A percentile compares a stretch with the other conserved stretches of the same genome.
phyloP scores from a whole-genome alignment of 2,329 filamentous ascomycete genomes.

The Xylariales sp. region DNA sequence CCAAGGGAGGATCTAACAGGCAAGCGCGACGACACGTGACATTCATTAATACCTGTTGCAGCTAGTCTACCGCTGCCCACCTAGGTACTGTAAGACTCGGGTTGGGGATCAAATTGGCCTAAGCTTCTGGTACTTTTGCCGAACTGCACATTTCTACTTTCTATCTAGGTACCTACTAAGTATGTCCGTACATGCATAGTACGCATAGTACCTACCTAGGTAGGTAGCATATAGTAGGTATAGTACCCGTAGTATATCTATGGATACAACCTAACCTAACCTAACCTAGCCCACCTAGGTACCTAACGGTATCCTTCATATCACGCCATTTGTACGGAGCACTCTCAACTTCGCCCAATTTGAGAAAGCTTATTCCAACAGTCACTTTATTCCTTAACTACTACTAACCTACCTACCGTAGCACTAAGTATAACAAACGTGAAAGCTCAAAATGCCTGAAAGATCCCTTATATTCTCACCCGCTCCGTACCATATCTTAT shows the following conservation, averaged over 20 bases:
- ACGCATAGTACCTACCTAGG: too few relatives aligned
- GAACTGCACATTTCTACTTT: too few relatives aligned
- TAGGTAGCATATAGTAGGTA: too few relatives aligned
- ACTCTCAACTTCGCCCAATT: constrained; percentile 35
- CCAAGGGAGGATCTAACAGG: constrained; percentile 33
- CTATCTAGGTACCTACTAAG: background rate
- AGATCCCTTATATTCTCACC: constrained; percentile 68
- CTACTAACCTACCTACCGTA: background rate
- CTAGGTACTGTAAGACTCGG: background rate
- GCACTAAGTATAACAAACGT: background rate
- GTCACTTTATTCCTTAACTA: background rate
- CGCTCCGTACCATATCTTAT: constrained; percentile 76
- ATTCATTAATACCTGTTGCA: constrained; percentile 1
- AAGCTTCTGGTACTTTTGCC: constrained; percentile 33
- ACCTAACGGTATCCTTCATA: constrained; percentile 14
- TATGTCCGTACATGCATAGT: background rate
- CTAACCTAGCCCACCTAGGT: background rate
- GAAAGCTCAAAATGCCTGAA: constrained; percentile 56
- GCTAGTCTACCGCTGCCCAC: background rate
- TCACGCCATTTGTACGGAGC: constrained; percentile 5
- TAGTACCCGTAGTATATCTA: too few relatives aligned
- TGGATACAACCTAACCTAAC: background rate
- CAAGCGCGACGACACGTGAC: constrained; percentile 48
- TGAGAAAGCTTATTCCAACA: constrained; percentile 11
- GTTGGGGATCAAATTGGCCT: constrained; percentile 30